Base-by-base conservation (phyloP, 106 monocot genomes). In the Phalaenopsis aphrodite region DNA sequence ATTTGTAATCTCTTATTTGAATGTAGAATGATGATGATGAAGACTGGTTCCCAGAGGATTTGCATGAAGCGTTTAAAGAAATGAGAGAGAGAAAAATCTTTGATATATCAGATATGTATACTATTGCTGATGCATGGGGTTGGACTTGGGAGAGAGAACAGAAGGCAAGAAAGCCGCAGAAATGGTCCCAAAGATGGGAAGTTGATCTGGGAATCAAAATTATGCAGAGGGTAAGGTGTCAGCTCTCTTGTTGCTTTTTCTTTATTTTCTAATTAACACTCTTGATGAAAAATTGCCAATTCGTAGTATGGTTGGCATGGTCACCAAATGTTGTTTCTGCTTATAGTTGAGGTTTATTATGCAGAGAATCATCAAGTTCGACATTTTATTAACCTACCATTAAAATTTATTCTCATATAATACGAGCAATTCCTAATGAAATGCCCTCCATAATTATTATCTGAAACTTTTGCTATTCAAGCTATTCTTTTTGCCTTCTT, bases 121-220 rank as follows among this genome's bases (percentile, higher is more conserved):
- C 94, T 8, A 90, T 92, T 84, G 96, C 96, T 23, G 96, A 97
- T 88, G 96, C 90, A 23, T 97, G 96, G 96, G 92, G 96, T 16
- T 97, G 96, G 96, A 89, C 94, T 57, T 97, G 96, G 96, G 96
- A 97, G 74, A 92, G 78, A 77, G 94, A 97, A 64, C 72, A 89
- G 64, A 94, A 97, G 87, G 86, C 69, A 79, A 85, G 82, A 86
- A 79, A 80, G 61, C 96, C 96, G 61, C 84, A 57, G 30, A 97
- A 89, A 83, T 97, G 96, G 96, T 94, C 96, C 41, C 96, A 97
- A 85, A 94, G 92, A 86, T 97, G 91, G 96, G 96, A 97, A 71
- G 94, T 89, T 80, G 90, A 92, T n/a, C 84, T 97, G 65, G 94
- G 93, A 69, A 82, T 97, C 36, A 97, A 90, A 83, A 84, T 97